These are phyloP conservation scores for Isabelozyma heimii DNA, from an alignment of 805 yeast species.

Conservation along the genomic window DNA sequence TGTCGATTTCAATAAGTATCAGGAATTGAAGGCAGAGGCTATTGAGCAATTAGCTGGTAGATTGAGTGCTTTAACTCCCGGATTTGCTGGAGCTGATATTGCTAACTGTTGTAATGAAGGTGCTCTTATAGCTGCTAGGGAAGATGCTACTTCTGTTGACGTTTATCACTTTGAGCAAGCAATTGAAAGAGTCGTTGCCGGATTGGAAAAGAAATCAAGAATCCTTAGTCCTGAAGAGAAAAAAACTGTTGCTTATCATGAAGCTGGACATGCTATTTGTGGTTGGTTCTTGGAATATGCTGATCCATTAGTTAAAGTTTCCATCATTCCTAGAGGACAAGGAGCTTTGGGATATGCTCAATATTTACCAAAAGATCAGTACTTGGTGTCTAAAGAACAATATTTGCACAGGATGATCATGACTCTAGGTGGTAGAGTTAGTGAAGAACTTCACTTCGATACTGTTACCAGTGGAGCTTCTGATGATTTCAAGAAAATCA, in stretches of 20 bases:
- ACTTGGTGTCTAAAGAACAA: slow-evolving; percentile 72
- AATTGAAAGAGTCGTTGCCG: slow-evolving; percentile 91
- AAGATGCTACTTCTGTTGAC: slow-evolving; percentile 58
- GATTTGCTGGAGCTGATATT: slow-evolving; percentile 94
- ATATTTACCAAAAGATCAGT: slow-evolving; percentile 86
- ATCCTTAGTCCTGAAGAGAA: slow-evolving; percentile 79
- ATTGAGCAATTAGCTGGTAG: slow-evolving; percentile 71
- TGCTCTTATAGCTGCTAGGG: slow-evolving; percentile 88
- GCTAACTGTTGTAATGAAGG: slow-evolving; percentile 95
- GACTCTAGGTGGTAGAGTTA: slow-evolving; percentile 90
- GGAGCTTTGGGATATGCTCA: slow-evolving; percentile 97
- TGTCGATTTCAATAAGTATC: slow-evolving; percentile 38
- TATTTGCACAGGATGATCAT: slow-evolving; percentile 84
- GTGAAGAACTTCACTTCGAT: slow-evolving; percentile 84
- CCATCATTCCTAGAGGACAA: slow-evolving; percentile 91
- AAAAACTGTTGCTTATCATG: slow-evolving; percentile 87
- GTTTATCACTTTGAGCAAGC: slow-evolving; percentile 84
- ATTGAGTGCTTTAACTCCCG: slow-evolving; percentile 89
- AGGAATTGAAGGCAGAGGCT: slow-evolving; percentile 38
- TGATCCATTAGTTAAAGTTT: slow-evolving; percentile 89
- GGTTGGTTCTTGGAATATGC: slow-evolving; percentile 91
- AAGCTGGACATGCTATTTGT: slow-evolving; percentile 95
- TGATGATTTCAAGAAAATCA: slow-evolving; percentile 89
- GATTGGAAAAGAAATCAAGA: slow-evolving; percentile 83
- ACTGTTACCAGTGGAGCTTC: slow-evolving; percentile 90